Percentiles rank a stretch among this genome's conserved stretches.
Conservation (phyloP, 2,329 filamentous ascomycete genomes). For the Aspergillus neoniger region DNA sequence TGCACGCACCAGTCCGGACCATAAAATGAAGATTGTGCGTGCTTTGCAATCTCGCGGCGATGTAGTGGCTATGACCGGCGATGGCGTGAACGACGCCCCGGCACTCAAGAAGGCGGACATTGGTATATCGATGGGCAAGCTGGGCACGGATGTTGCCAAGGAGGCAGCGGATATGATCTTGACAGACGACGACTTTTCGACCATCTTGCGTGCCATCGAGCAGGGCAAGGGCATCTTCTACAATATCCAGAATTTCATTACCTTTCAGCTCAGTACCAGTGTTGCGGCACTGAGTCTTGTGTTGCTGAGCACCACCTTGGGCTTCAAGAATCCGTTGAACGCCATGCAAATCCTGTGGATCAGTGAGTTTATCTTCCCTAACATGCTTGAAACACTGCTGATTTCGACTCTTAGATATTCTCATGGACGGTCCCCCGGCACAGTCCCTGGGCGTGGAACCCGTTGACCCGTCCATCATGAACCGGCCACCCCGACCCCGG, state of each 20-base stretch:
- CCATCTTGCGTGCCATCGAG: constrained; percentile 91
- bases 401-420: constrained; percentile 69
- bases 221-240: constrained; percentile 99
- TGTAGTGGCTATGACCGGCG: constrained; percentile 98
- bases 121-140: constrained; percentile 92
- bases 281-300: constrained; percentile 90
- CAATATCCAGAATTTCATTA: constrained; percentile 99
- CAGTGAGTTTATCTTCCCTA: constrained; percentile 64
- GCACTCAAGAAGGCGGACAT: constrained; percentile 97
- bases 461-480: constrained; percentile 93
- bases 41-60: constrained; percentile 90
- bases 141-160: constrained; percentile 96
- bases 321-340: constrained; percentile 93
- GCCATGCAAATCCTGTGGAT: constrained; percentile 99
- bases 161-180: constrained; percentile 88
- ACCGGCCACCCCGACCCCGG: constrained; percentile 79
- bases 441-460: constrained; percentile 95
- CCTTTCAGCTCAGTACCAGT: constrained; percentile 96
- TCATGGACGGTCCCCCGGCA: constrained; percentile 97
- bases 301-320: constrained; percentile 85
- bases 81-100: constrained; percentile 96
- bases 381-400: constrained; percentile 23
- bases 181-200: constrained; percentile 86
- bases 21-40: constrained; percentile 95
- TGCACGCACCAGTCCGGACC: constrained; percentile 91